phyloP scores from a whole-genome alignment of 805 yeast genomes.

The Candida methanosorbosa region DNA sequence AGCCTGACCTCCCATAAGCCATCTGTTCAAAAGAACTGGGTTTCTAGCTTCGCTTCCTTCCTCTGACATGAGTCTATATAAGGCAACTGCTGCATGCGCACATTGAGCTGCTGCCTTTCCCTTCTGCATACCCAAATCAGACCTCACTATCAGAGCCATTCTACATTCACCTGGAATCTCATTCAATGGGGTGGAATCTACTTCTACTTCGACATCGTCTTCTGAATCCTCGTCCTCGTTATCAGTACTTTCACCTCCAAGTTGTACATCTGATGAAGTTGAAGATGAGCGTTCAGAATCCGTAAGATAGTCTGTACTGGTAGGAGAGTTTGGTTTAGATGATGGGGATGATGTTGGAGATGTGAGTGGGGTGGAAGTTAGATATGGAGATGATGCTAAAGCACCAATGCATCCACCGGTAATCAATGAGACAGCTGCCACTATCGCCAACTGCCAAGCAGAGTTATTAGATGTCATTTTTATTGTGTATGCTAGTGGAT shows the following conservation, averaged over 20 bases:
- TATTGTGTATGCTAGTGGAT: too few species aligned
- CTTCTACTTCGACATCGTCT: slow-evolving; percentile 40
- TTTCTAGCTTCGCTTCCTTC: slow-evolving; percentile 45
- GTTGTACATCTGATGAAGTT: background rate
- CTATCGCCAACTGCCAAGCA: slow-evolving; percentile 7
- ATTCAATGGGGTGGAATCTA: slow-evolving; percentile 53
- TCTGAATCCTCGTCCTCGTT: slow-evolving; percentile 25
- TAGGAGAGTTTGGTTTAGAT: slow-evolving; percentile 10
- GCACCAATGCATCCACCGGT: slow-evolving; percentile 23
- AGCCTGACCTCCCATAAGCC: slow-evolving; percentile 88
- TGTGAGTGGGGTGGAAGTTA: slow-evolving; percentile 1
- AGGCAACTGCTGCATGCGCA: slow-evolving; percentile 92
- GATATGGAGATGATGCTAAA: slow-evolving; percentile 10
- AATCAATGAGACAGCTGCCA: slow-evolving; percentile 17
- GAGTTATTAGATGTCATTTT: background rate
- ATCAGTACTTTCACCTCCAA: slow-evolving; percentile 17
- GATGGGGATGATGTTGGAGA: background rate
- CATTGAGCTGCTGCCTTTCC: slow-evolving; percentile 98
- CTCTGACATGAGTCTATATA: slow-evolving; percentile 61
- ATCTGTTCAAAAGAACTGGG: slow-evolving; percentile 55
- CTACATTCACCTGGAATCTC: slow-evolving; percentile 70
- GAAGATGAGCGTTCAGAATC: background rate
- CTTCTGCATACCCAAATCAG: slow-evolving; percentile 84
- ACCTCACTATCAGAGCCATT: slow-evolving; percentile 83
- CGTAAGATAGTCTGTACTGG: slow-evolving; percentile 11